Base-by-base conservation (phyloP, 1,284 basidiomycete genomes). In the Moesziomyces parantarcticus region DNA sequence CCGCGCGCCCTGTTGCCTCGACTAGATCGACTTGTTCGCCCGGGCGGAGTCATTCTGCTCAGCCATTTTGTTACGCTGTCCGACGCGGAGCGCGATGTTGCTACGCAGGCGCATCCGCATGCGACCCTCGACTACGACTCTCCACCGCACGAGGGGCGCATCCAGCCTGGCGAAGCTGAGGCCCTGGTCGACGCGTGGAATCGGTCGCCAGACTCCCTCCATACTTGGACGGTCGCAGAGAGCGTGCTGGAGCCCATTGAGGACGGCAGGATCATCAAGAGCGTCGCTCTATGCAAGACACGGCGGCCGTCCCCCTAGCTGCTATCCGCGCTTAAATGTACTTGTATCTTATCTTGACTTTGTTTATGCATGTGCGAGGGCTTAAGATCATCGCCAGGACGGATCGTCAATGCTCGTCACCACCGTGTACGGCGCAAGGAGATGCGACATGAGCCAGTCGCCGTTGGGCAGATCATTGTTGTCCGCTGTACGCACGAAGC, bases 381-480 rank as follows among this genome's bases (percentile, higher is more conserved):
- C 29, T 32, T 22, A 22, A 5, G 9, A 6, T 51, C 34, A 67
- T 34, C 57, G 50, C 70, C 70, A 73, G 9, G 54, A 43, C 1
- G 65, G 61, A 48, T 73, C 70, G 23, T 64, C 65, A 32, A 68
- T 58, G 53, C 70, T 73, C 29, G 45, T 51, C 25, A 73, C 65
- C 3, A 55, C 20, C 5, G 55, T 65, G 18, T 61, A 64, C 11
- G 80, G 80, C 34, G 78, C 50, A 18, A 76, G 55, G n/a, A 79
- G 51, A 40, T 83, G 72, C n/a, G 66, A 47, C 48, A 77, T 60
- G 44, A 83, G 75, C 66, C 75, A 83, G 32, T 71, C 75, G 43
- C 81, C 81, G 49, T 83, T 83, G 2, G 80, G 81, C 20, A 83
- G 56, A 47, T 83, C 81, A 50, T 81, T 82, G 59, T 77, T 78